These are phyloP conservation scores for Tillandsia fasciculata DNA, from an alignment of 176 grass and related monocot species.

Conservation along the genomic window DNA sequence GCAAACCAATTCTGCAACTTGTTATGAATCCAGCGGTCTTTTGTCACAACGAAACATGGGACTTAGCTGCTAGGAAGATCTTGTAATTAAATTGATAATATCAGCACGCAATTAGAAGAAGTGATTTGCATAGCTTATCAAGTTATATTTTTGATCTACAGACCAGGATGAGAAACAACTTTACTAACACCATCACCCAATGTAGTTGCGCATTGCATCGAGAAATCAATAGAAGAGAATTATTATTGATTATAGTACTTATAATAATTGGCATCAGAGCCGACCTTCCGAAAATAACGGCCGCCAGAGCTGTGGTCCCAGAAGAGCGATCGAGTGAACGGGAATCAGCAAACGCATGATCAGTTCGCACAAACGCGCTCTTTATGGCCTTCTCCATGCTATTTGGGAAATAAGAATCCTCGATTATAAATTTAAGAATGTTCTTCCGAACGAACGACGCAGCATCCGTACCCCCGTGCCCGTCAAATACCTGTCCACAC, in stretches of 20 bases:
- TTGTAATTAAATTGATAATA: not conserved
- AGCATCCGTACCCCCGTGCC: constrained; percentile 81
- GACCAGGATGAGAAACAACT: not conserved
- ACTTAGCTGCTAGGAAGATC: no score
- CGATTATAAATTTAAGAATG: constrained; percentile 80
- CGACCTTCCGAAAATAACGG: constrained; percentile 70
- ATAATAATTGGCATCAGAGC: constrained; percentile 9
- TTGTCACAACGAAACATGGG: no score
- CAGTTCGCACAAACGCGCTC: constrained; percentile 68
- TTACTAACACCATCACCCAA: not conserved
- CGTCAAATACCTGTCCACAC: constrained; percentile 75
- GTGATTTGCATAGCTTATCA: not conserved
- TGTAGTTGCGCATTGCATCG: not conserved
- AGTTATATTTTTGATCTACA: not conserved
- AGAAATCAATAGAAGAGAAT: not conserved
- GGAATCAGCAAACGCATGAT: constrained; percentile 87
- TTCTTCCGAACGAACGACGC: constrained; percentile 78
- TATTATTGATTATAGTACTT: not conserved
- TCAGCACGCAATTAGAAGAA: not conserved
- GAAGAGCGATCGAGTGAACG: constrained; percentile 66
- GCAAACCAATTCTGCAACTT: no score
- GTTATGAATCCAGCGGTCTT: no score
- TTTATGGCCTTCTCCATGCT: constrained; percentile 55
- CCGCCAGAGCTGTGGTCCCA: constrained; percentile 80
- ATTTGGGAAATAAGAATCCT: constrained; percentile 67